Base-by-base conservation (phyloP, 306 rosid species). In the Carpinus viminea region DNA sequence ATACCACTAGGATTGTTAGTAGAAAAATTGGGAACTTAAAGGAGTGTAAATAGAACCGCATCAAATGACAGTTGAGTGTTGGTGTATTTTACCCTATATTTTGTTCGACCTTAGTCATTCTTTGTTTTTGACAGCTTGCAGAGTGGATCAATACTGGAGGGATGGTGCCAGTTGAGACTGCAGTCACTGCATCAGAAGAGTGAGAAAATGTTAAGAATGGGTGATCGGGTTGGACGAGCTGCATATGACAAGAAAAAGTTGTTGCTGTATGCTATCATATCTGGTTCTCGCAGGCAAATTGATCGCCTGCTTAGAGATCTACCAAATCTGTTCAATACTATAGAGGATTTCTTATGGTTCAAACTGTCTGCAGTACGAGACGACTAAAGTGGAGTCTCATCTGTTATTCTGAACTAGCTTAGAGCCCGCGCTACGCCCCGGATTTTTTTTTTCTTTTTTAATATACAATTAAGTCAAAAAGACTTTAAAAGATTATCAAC, bases 281-380 rank as follows among this genome's bases (percentile, higher is more conserved):
- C 98, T 66, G 99, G 99, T 64, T 95, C 99, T 51, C 90, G 98
- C 76, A 89, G 93, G 82, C 98, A 92, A 74, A 91, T 95, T 51
- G 98, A 92, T 73, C 96, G 89, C 56, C 66, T 95, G 85, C 90
- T 95, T 83, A 89, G 97, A 85, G 99, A 95, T 85, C 86, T 86
- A 65, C 97, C 97, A 12, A 85, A 85, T 60, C 92, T 92, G 68
- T 93, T 95, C 72, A 91, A 87, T 79, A 93, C 99, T 18, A 93
- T 95, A 60, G 99, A 95, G 86, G 99, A 95, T 87, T 95, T 95
- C 89, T 83, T 95, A 84, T 95, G 99, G 99, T 95, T 95, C 87
- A 87, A 95, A 76, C 85, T 95, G 93, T 90, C 97, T 41, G 96
- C 97, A 74, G 93, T 93, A 64, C 91, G 98, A 71, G 95, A 95